Percentiles rank a stretch among this genome's conserved stretches.
These are phyloP conservation scores for Lolium perenne DNA, from an alignment of 176 grass and related monocot species.

Conservation along the genomic window DNA sequence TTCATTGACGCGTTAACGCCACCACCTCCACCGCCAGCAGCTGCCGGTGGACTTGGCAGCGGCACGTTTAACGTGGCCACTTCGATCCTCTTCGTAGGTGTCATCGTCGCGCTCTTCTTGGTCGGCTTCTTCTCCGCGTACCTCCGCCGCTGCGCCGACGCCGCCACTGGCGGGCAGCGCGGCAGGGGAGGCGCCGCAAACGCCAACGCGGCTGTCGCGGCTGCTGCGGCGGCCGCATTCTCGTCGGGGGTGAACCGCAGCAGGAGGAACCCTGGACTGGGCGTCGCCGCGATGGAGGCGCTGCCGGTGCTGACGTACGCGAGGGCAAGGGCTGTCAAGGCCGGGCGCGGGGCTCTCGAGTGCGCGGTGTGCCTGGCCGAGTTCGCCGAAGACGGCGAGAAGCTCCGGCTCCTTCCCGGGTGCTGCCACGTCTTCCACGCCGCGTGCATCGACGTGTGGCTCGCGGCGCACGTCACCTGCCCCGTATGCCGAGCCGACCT, in stretches of 20 bases:
- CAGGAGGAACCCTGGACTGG: conserved; percentile 51
- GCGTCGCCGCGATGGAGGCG: conserved; percentile 53
- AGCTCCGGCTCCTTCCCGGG: conserved; percentile 69
- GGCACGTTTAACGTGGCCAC: conserved; percentile 46
- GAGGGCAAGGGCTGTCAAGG: conserved; percentile 60
- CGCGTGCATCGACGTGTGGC: conserved; percentile 79
- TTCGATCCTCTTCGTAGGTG: conserved; percentile 50
- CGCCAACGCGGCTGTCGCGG: conserved; percentile 29
- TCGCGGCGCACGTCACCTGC: conserved; percentile 72
- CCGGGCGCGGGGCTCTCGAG: conserved; percentile 59
- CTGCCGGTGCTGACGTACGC: conserved; percentile 75
- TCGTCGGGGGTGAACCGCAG: not conserved
- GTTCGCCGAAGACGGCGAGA: conserved; percentile 69
- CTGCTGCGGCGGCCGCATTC: conserved; percentile 34
- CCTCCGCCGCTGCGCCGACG: conserved; percentile 53
- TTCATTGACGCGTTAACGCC: conserved; percentile 29
- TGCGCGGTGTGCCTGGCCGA: conserved; percentile 81
- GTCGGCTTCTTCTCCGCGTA: conserved; percentile 77
- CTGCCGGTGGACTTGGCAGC: not conserved
- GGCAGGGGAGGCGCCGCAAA: not conserved
- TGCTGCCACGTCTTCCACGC: conserved; percentile 93
- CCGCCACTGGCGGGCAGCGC: conserved; percentile 1
- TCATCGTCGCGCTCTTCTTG: conserved; percentile 67
- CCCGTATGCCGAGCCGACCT: conserved; percentile 93
- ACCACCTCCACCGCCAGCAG: not conserved